Conservation (phyloP, 306 rosid species). For the Fragaria vesca region DNA sequence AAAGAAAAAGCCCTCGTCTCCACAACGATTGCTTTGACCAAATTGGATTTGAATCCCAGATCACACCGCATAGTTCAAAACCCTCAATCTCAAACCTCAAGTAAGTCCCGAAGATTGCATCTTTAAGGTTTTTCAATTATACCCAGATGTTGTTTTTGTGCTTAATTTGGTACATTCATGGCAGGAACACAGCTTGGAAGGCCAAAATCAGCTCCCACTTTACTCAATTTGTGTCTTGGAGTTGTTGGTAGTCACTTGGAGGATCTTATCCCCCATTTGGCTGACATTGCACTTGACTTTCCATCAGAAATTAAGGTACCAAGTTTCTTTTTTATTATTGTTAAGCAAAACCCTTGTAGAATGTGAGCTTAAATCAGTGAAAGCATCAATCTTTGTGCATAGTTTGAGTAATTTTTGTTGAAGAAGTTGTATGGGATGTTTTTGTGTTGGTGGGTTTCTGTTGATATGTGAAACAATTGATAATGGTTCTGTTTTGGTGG, state of each 20-base stretch:
- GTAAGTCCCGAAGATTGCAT: constrained; percentile 26
- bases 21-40: constrained; percentile 40
- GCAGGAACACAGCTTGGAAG: constrained; percentile 46
- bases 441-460: neutral
- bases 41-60: constrained; percentile 51
- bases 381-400: neutral
- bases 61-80: constrained; percentile 34
- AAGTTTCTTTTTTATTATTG: neutral
- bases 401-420: neutral
- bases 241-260: constrained; percentile 79
- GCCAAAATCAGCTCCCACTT: constrained; percentile 59
- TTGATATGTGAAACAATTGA: neutral
- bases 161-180: neutral
- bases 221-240: constrained; percentile 75
- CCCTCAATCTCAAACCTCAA: constrained; percentile 33
- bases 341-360: neutral
- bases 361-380: neutral
- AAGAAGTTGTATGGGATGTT: neutral
- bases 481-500: constrained; percentile 10
- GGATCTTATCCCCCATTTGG: constrained; percentile 70
- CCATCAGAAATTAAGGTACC: constrained; percentile 79
- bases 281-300: constrained; percentile 56
- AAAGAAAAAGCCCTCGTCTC: constrained; percentile 37
- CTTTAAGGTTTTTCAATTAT: neutral
- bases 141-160: neutral